Percentiles rank a stretch among this genome's conserved stretches.
Conservation (phyloP, 2,329 filamentous ascomycete species). For the Shiraia bambusicola region DNA sequence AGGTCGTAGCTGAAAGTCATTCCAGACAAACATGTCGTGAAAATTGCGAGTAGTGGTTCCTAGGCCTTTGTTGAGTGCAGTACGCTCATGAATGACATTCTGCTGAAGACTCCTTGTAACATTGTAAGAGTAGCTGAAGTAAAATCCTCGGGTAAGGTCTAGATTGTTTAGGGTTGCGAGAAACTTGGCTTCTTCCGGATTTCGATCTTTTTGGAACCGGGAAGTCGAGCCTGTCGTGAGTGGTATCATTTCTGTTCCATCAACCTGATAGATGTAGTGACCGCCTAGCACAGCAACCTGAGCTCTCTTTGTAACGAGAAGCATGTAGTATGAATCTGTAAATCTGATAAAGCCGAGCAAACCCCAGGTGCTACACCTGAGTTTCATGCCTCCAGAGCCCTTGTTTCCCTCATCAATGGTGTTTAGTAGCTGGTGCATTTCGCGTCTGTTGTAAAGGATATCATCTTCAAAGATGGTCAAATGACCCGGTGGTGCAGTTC, state of each 20-base stretch:
- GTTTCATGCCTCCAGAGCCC: conserved; percentile 81
- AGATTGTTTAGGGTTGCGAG: conserved; percentile 86
- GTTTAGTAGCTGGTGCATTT: conserved; percentile 91
- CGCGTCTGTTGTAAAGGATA: conserved; percentile 86
- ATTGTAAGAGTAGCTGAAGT: conserved; percentile 98
- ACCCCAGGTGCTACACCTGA: conserved; percentile 91
- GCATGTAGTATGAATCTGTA: conserved; percentile 95
- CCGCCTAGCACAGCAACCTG: conserved; percentile 95
- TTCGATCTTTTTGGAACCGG: conserved; percentile 75
- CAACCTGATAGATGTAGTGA: conserved; percentile 93
- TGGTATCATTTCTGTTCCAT: conserved; percentile 88
- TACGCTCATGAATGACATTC: conserved; percentile 81
- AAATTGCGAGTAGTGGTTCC: conserved; percentile 65
- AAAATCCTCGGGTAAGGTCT: conserved; percentile 88
- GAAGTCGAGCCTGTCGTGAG: conserved; percentile 70
- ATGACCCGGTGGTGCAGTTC: conserved; percentile 76
- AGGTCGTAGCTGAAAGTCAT: conserved; percentile 81
- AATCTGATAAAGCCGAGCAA: conserved; percentile 93
- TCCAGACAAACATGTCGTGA: conserved; percentile 99
- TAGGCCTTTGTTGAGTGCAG: conserved; percentile 65
- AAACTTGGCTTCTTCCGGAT: conserved; percentile 87
- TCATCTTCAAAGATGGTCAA: conserved; percentile 90
- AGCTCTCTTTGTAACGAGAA: conserved; percentile 91
- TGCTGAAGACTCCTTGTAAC: conserved; percentile 89
- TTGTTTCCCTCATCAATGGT: conserved; percentile 96